Percentiles rank a stretch among this genome's conserved stretches.
Evolutionary conservation across 139 green algal species (phyloP).

Genomic region (Chlorella sp.): DNA sequence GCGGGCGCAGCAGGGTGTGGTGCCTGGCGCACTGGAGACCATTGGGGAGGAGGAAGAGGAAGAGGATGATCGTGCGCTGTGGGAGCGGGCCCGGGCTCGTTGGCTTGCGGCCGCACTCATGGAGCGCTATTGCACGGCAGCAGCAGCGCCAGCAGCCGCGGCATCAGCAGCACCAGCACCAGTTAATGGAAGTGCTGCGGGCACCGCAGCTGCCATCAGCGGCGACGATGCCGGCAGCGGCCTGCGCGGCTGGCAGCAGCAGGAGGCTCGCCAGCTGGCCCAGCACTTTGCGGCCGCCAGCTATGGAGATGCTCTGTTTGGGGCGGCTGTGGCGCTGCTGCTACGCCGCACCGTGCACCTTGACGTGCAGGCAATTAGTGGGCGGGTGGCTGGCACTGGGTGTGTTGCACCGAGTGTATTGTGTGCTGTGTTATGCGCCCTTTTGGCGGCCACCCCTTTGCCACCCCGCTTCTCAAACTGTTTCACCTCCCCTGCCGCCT

Average conservation of each 20-base stretch:
- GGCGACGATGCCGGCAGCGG: neutral
- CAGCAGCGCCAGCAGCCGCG: neutral
- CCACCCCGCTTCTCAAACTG: too few relatives aligned
- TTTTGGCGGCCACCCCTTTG: too few relatives aligned
- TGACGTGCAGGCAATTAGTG: slow-evolving; percentile 24
- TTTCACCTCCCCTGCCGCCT: neutral
- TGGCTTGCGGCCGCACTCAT: slow-evolving; percentile 58
- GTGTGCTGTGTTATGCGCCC: too few relatives aligned
- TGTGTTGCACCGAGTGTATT: too few relatives aligned
- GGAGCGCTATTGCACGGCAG: slow-evolving; percentile 34
- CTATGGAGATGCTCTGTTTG: slow-evolving; percentile 68
- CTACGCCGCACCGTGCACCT: slow-evolving; percentile 31
- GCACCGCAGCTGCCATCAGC: neutral
- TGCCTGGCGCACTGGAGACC: neutral
- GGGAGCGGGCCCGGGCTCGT: slow-evolving; percentile 53
- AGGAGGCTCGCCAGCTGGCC: slow-evolving; percentile 53
- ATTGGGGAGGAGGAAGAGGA: neutral
- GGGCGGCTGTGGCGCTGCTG: slow-evolving; percentile 48
- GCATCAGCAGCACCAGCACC: neutral
- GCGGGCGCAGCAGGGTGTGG: neutral
- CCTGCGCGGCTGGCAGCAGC: slow-evolving; percentile 16
- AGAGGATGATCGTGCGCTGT: slow-evolving; percentile 41
- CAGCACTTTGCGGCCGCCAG: slow-evolving; percentile 55
- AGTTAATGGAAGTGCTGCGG: neutral
- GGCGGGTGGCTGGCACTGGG: too few relatives aligned